Base-by-base conservation (phyloP, 768 basidiomycete species). In the Termitomyces heimii region DNA sequence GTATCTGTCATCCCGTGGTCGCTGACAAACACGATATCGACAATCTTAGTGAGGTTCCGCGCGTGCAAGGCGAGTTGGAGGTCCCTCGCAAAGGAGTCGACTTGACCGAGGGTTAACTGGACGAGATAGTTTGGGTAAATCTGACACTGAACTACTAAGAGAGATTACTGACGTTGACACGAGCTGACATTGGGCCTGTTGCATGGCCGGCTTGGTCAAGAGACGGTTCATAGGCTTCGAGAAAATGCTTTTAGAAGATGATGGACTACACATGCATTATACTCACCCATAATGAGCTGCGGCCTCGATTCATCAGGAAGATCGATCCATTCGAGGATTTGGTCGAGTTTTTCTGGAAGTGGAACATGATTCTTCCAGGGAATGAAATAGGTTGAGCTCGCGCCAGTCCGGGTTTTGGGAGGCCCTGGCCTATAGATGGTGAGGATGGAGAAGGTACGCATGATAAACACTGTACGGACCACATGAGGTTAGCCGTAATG, bases 1-100 rank as follows among this genome's bases (percentile, higher is more conserved):
- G 92, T 96, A 67, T 92, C 89, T 1, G 84, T 87, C 90, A 93
- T 94, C n/a, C 92, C 92, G 63, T 93, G 89, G 67, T 92, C 91
- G 60, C 87, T 89, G 61, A 97, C 93, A 63, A 95, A 94, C 24
- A 96, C 80, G 32, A 96, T 77, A 67, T 97, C 92, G 13, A 94
- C 86, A 20, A 95, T 89, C 46, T 88, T 81, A 1, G 83, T 85
- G 26, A 96, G 77, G 65, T 94, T 92, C 6, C 94, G 83, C 4
- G 76, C 75, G 47, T 76, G 75, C 35, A 97, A 73, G 0, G 81
- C 78, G 14, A 73, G 71, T 53, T 89, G 85, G 10, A 97, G 72
- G 55, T 86, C 75, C 56, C 78, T 82, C 3, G 91, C 87, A 63
- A 96, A 94, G 18, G 66, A 64, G 64, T 97, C 94, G 5, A 94